Percentiles rank a stretch among this genome's conserved stretches.
phyloP scores from a whole-genome alignment of 495 filamentous ascomycete genomes.

The Xylaria grammica region DNA sequence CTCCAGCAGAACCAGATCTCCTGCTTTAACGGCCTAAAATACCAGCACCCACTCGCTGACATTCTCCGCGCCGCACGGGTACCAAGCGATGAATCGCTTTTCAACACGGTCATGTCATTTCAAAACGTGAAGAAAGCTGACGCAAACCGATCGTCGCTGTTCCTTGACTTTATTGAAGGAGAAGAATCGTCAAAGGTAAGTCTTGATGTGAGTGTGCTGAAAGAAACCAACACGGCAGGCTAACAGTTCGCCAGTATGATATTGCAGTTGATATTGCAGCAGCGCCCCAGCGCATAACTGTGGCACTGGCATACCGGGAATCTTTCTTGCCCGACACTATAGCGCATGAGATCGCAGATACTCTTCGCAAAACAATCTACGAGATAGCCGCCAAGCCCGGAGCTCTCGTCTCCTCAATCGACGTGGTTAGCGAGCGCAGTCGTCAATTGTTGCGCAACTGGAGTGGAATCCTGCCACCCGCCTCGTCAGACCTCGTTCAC shows the following conservation, averaged over 20 bases:
- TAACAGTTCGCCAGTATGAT: constrained; percentile 7
- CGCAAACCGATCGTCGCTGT: not conserved
- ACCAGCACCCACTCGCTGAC: constrained; percentile 48
- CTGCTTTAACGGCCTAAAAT: constrained; percentile 40
- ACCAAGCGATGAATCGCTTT: constrained; percentile 36
- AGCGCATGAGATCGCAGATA: not conserved
- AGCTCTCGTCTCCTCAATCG: not conserved
- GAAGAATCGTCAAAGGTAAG: constrained; percentile 8
- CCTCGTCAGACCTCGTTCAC: not conserved
- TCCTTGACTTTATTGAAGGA: not conserved
- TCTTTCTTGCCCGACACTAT: not conserved
- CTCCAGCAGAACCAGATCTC: constrained; percentile 43
- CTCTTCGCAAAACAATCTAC: not conserved
- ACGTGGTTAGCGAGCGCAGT: not conserved
- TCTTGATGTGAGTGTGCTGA: not conserved
- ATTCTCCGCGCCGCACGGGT: constrained; percentile 45
- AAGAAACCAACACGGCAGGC: not conserved
- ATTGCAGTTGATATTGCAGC: constrained; percentile 2
- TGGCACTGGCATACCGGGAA: not conserved
- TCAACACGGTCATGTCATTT: constrained; percentile 40
- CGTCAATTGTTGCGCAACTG: constrained; percentile 6
- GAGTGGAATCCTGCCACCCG: not conserved
- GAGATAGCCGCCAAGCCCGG: not conserved
- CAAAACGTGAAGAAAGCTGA: not conserved
- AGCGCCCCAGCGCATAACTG: not conserved